Evolutionary conservation across 2,329 filamentous ascomycete genomes (phyloP).

Genomic region (Trichoderma harzianum): DNA sequence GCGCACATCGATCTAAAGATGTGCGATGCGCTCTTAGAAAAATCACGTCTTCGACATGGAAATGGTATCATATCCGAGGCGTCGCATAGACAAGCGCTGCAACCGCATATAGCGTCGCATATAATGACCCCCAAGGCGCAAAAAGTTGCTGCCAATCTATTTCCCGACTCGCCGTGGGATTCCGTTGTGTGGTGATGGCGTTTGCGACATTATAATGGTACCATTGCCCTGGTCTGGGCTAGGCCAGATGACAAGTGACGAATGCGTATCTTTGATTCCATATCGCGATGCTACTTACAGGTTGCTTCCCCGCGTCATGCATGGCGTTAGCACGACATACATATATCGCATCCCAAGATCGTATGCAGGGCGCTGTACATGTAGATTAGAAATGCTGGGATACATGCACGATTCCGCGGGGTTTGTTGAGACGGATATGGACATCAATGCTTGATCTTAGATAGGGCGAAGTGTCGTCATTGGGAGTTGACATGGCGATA

Average conservation of each 20-base stretch:
- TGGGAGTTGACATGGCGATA: constrained; percentile 11
- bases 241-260: neutral
- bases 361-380: neutral
- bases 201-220: constrained; percentile 17
- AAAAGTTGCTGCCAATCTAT: neutral
- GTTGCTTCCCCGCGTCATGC: neutral
- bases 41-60: constrained; percentile 8
- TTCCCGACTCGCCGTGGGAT: neutral
- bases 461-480: constrained; percentile 15
- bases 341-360: neutral
- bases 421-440: neutral
- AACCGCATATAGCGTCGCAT: neutral
- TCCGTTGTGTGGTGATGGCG: constrained; percentile 1
- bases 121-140: neutral
- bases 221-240: constrained; percentile 7
- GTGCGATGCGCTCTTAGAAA: neutral
- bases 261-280: constrained; percentile 6
- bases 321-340: neutral
- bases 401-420: neutral
- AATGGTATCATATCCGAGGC: constrained; percentile 17
- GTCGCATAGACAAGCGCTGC: neutral
- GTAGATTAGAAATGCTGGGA: neutral
- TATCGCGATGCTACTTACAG: neutral
- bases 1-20: neutral
- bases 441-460: neutral